Conservation (phyloP, 2,329 filamentous ascomycete species). For the Pseudocercospora musae region DNA sequence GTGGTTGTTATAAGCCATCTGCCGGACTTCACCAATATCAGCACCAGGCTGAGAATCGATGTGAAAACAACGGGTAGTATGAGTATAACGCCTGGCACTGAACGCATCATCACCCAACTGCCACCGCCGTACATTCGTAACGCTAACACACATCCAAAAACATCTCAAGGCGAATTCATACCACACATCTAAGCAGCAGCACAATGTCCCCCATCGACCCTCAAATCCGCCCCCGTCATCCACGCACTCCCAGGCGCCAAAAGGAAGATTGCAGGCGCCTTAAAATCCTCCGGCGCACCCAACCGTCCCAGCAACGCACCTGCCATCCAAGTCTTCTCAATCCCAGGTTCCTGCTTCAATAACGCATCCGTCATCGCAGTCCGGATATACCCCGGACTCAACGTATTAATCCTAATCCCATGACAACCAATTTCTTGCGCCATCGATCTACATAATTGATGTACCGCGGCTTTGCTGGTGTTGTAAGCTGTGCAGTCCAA, state of each 20-base stretch:
- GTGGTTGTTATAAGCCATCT: no score
- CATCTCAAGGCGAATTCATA: no score
- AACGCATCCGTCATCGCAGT: conserved; percentile 38
- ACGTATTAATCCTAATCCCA: conserved; percentile 35
- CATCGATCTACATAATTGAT: conserved; percentile 51
- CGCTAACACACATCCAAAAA: not conserved
- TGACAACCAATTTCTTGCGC: conserved; percentile 52
- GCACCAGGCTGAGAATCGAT: no score
- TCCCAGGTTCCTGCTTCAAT: conserved; percentile 45
- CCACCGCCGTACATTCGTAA: not conserved
- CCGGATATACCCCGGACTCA: conserved; percentile 36
- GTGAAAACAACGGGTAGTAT: no score
- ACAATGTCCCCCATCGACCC: conserved; percentile 67
- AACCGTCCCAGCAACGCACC: conserved; percentile 54
- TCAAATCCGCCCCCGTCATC: conserved; percentile 67
- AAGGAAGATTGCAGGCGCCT: conserved; percentile 65
- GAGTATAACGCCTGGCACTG: no score
- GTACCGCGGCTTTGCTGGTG: conserved; percentile 54
- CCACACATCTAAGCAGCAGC: conserved; percentile 12
- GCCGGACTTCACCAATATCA: no score
- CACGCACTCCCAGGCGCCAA: conserved; percentile 65
- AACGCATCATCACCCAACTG: not conserved
- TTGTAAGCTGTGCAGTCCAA: conserved; percentile 51
- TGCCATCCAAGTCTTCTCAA: conserved; percentile 53
- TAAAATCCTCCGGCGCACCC: conserved; percentile 56